Conservation (phyloP, 139 green algal genomes). For the Coccomyxa sp. region DNA sequence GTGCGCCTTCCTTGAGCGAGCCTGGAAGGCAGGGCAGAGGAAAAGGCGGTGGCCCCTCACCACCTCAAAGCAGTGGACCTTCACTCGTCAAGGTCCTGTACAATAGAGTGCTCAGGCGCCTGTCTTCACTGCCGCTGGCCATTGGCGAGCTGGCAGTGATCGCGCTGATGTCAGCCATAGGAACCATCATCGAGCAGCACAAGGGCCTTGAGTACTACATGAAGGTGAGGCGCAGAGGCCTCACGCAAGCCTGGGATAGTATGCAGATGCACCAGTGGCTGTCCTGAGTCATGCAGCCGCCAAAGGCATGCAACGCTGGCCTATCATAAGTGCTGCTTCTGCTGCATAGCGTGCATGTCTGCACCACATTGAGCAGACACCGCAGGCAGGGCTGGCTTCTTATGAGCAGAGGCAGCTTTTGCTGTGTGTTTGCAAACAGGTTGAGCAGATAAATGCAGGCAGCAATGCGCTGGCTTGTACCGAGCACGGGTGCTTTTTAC, state of each 20-base stretch:
- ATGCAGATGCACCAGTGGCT: too few relatives aligned
- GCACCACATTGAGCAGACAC: too few relatives aligned
- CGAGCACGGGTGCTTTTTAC: too few relatives aligned
- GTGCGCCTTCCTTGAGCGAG: neutral
- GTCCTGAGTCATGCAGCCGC: too few relatives aligned
- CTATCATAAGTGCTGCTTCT: neutral
- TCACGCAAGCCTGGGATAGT: too few relatives aligned
- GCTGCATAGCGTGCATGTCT: neutral
- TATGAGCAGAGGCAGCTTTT: too few relatives aligned
- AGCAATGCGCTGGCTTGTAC: neutral
- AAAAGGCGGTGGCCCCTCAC: neutral
- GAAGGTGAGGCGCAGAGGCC: neutral
- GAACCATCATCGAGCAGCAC: conserved; percentile 92
- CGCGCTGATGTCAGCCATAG: conserved; percentile 72
- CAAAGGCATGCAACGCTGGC: neutral
- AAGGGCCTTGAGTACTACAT: conserved; percentile 76
- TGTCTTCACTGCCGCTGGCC: conserved; percentile 84
- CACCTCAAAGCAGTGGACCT: neutral
- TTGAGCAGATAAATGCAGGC: too few relatives aligned
- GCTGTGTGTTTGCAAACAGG: too few relatives aligned
- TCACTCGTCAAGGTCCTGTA: conserved; percentile 15
- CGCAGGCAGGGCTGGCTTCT: too few relatives aligned
- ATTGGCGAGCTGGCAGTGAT: conserved; percentile 86
- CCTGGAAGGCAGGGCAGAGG: neutral
- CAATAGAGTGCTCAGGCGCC: conserved; percentile 37